Base-by-base conservation (phyloP, 345 rosid genomes). In the Firmiana major region DNA sequence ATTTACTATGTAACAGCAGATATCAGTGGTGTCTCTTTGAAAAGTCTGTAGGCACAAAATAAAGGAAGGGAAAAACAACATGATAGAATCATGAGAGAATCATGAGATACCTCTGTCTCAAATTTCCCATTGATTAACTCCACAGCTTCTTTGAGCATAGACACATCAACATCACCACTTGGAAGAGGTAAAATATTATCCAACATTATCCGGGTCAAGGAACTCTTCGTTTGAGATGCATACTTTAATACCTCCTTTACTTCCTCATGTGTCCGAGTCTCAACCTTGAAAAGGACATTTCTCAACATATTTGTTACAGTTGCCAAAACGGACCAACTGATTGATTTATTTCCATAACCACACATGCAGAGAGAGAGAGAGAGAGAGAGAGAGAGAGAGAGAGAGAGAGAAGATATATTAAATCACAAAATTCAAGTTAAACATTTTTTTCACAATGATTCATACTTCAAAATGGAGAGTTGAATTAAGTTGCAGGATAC, bases 101-200 rank as follows among this genome's bases (percentile, higher is more conserved):
- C 55, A 75, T 63, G 40, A 22, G 81, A 36, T 48, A 91, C 97
- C 97, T 94, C 99, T 16, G 97, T 92, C 74, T 92, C 97, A 75
- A 89, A 90, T 86, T 84, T 91, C 26, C 95, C 92, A 36, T 85
- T 79, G 77, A 96, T 91, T 76, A 92, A 81, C 24, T 85, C 81
- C 48, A 96, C 94, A 16, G 97, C 98, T 79, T 84, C 89, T 81
- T 83, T 83, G 79, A 96, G 99, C 98, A 94, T 90, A 12, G 97
- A 88, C 62, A 91, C 90, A 79, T 93, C 95, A 59, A 92, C 81
- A 75, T 94, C 97, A 58, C 98, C 97, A 83, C 87, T 86, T 79
- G 93, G 84, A 42, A 94, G 82, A 2, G 99, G 97, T 34, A 92
- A 82, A 75, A 92, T 97, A 82, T 96, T 94, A 79, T 96, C 98